phyloP scores from a whole-genome alignment of 192 early-diverging fungal genomes.

The Coemansia erecta region DNA sequence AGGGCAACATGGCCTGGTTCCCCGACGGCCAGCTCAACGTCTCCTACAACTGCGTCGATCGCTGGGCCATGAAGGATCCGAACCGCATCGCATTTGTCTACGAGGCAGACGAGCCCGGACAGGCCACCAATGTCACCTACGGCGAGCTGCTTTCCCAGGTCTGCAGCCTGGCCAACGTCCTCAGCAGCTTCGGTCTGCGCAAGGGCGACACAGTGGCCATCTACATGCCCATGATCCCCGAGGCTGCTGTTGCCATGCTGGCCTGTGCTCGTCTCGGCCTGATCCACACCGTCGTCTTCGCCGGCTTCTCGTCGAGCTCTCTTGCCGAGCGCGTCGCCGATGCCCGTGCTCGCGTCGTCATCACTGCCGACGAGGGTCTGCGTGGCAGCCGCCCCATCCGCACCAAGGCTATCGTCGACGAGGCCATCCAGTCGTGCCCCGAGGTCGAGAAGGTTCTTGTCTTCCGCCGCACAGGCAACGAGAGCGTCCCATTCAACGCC shows the following conservation, averaged over 20 bases:
- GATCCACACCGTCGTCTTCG: constrained; percentile 94
- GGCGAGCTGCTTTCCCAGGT: constrained; percentile 79
- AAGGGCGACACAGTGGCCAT: constrained; percentile 96
- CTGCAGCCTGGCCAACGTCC: constrained; percentile 79
- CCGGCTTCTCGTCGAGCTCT: constrained; percentile 92
- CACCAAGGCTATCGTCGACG: constrained; percentile 92
- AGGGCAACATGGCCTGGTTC: constrained; percentile 95
- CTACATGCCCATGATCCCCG: constrained; percentile 98
- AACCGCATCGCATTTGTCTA: constrained; percentile 80
- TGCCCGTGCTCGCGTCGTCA: constrained; percentile 72
- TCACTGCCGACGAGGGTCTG: constrained; percentile 93
- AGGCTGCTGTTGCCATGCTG: constrained; percentile 88
- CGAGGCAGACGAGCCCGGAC: constrained; percentile 86
- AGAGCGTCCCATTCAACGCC: constrained; percentile 66
- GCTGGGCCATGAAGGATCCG: constrained; percentile 78
- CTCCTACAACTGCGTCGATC: constrained; percentile 95
- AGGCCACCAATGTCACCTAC: constrained; percentile 79
- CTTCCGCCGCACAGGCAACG: constrained; percentile 83
- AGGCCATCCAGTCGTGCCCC: constrained; percentile 76
- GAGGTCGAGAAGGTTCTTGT: constrained; percentile 84
- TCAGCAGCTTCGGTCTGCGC: constrained; percentile 76
- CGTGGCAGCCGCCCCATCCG: constrained; percentile 87
- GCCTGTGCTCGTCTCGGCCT: constrained; percentile 93
- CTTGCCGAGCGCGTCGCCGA: constrained; percentile 90
- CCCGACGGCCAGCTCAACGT: constrained; percentile 87